phyloP scores from a whole-genome alignment of 331 rosid species.

The Pyracantha coccinea region DNA sequence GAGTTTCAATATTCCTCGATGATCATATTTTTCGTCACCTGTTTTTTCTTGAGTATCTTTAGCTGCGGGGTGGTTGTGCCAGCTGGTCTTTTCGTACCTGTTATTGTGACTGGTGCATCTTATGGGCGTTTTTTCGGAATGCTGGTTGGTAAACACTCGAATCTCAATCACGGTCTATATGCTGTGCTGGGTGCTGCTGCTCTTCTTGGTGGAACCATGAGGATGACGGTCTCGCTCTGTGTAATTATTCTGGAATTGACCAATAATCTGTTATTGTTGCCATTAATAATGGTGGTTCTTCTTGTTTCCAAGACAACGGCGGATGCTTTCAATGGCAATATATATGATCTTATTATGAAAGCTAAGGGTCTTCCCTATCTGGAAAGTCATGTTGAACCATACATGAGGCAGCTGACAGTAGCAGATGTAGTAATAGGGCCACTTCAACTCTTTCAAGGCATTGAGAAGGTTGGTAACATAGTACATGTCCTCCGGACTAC shows the following conservation, averaged over 20 bases:
- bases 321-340: slow-evolving; percentile 72
- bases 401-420: slow-evolving; percentile 84
- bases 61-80: slow-evolving; percentile 91
- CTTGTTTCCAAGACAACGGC: slow-evolving; percentile 83
- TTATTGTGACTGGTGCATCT: slow-evolving; percentile 90
- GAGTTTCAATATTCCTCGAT: slow-evolving; percentile 60
- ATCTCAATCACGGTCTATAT: slow-evolving; percentile 76
- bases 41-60: slow-evolving; percentile 66
- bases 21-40: slow-evolving; percentile 53
- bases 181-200: slow-evolving; percentile 96
- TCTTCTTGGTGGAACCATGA: slow-evolving; percentile 91
- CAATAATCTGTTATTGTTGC: slow-evolving; percentile 72
- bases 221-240: slow-evolving; percentile 86
- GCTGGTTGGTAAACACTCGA: slow-evolving; percentile 46
- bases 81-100: slow-evolving; percentile 87
- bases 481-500: slow-evolving; percentile 59
- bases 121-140: slow-evolving; percentile 89
- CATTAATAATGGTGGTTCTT: slow-evolving; percentile 84
- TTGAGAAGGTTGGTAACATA: slow-evolving; percentile 77
- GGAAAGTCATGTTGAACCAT: slow-evolving; percentile 76
- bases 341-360: slow-evolving; percentile 88
- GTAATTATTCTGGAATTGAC: slow-evolving; percentile 89
- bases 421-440: slow-evolving; percentile 76
- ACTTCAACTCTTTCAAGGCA: slow-evolving; percentile 65
- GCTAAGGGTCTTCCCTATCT: slow-evolving; percentile 94